Evolutionary conservation across 441 rosid genomes (phyloP).

Genomic region (Gossypium davidsonii): DNA sequence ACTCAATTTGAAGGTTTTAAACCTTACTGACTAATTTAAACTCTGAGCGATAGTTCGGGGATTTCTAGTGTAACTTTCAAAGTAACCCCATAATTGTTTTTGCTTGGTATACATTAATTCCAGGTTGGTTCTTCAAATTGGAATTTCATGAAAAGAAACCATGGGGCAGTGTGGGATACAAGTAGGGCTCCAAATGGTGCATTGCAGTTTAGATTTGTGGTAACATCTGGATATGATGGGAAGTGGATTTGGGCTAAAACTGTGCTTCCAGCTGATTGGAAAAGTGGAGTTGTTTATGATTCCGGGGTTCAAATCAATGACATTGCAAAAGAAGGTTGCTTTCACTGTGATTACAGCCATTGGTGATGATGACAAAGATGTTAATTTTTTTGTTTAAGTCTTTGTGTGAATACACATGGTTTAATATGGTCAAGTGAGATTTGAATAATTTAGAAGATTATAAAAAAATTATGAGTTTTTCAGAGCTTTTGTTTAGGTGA

Average conservation of each 20-base stretch:
- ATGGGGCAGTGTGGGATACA: slow-evolving; percentile 81
- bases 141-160: slow-evolving; percentile 58
- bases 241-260: slow-evolving; percentile 58
- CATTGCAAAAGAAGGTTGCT: slow-evolving; percentile 77
- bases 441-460: too few species aligned
- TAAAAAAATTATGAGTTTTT: too few species aligned
- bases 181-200: slow-evolving; percentile 63
- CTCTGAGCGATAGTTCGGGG: too few species aligned
- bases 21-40: too few species aligned
- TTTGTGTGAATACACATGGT: not conserved
- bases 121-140: slow-evolving; percentile 65
- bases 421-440: too few species aligned
- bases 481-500: too few species aligned
- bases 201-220: slow-evolving; percentile 64
- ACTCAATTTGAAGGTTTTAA: too few species aligned
- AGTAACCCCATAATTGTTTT: too few species aligned
- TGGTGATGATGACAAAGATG: slow-evolving; percentile 31
- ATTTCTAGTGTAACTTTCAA: too few species aligned
- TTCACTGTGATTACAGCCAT: slow-evolving; percentile 41
- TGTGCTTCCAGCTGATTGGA: too few species aligned
- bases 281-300: slow-evolving; percentile 51
- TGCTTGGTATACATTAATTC: not conserved
- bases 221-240: slow-evolving; percentile 77
- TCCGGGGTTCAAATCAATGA: slow-evolving; percentile 68
- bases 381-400: not conserved